Conservation (phyloP, 768 basidiomycete species). For the Wakefieldia striispora region DNA sequence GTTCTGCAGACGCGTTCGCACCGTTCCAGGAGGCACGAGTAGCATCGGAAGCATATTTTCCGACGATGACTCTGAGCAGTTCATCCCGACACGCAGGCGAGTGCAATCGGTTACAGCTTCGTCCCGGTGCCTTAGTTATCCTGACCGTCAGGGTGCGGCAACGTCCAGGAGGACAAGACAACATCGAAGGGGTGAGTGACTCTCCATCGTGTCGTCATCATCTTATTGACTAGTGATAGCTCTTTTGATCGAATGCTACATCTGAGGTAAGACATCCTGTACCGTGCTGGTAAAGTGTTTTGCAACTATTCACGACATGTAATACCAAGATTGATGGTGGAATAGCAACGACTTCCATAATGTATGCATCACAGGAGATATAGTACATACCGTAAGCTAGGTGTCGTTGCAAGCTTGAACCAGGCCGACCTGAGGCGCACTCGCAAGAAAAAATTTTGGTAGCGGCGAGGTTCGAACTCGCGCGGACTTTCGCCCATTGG, state of each 20-base stretch:
- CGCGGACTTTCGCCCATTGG: conserved; percentile 83
- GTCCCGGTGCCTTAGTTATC: neutral
- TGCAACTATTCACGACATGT: neutral
- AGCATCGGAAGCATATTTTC: conserved; percentile 44
- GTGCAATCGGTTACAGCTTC: conserved; percentile 2
- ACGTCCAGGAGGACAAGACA: conserved; percentile 66
- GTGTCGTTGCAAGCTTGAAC: too few relatives aligned
- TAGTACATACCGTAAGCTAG: neutral
- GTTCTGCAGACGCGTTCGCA: conserved; percentile 33
- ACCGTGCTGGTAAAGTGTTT: neutral
- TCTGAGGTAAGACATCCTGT: neutral
- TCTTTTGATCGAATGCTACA: conserved; percentile 19
- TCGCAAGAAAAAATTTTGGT: conserved; percentile 41
- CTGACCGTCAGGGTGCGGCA: conserved; percentile 52
- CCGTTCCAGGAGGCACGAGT: conserved; percentile 28
- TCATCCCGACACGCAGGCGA: conserved; percentile 70
- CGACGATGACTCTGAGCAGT: conserved; percentile 41
- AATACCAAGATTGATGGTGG: neutral
- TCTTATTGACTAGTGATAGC: conserved; percentile 18
- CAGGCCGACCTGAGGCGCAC: too few relatives aligned
- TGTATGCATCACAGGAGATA: neutral
- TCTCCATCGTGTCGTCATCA: neutral
- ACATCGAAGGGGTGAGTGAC: conserved; percentile 42
- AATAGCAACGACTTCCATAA: neutral
- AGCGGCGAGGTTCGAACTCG: conserved; percentile 92